A percentile compares a stretch with the other conserved stretches of the same genome.
Conservation (phyloP, 2,329 filamentous ascomycete genomes). For the Rhinocladiella similis region DNA sequence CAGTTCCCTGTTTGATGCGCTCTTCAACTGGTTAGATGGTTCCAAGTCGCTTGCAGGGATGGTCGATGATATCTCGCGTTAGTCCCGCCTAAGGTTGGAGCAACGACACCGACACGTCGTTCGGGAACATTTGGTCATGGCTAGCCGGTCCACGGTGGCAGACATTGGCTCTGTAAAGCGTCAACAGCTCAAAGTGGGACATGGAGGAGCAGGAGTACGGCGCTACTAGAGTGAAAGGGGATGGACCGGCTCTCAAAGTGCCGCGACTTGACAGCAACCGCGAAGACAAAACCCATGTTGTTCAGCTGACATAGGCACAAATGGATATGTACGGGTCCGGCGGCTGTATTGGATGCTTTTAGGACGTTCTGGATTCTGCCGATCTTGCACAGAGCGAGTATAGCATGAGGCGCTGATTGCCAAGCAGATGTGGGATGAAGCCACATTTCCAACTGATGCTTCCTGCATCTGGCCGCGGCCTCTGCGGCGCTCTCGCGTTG, state of each 20-base stretch:
- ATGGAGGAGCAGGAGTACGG: background rate
- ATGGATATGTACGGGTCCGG: background rate
- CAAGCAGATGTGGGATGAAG: constrained; percentile 11
- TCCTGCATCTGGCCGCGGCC: constrained; percentile 5
- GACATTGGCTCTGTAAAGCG: background rate
- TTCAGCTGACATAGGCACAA: constrained; percentile 3
- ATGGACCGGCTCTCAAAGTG: background rate
- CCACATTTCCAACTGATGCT: constrained; percentile 8
- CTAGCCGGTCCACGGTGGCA: background rate
- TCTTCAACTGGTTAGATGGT: background rate
- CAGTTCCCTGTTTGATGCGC: too few relatives aligned
- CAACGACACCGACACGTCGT: background rate
- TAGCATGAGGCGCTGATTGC: constrained; percentile 4
- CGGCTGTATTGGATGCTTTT: background rate
- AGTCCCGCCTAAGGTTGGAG: background rate
- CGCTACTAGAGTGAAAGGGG: background rate
- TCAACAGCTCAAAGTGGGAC: background rate
- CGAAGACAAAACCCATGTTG: background rate
- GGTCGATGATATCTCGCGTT: background rate
- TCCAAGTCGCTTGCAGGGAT: background rate
- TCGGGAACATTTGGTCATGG: background rate
- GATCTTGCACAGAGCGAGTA: constrained; percentile 7
- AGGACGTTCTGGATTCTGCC: constrained; percentile 15
- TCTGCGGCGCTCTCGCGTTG: constrained; percentile 16
- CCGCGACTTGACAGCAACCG: too few relatives aligned